Percentiles rank a stretch among this genome's conserved stretches.
Conservation (phyloP, 495 filamentous ascomycete species). For the Penicillium antarcticum region DNA sequence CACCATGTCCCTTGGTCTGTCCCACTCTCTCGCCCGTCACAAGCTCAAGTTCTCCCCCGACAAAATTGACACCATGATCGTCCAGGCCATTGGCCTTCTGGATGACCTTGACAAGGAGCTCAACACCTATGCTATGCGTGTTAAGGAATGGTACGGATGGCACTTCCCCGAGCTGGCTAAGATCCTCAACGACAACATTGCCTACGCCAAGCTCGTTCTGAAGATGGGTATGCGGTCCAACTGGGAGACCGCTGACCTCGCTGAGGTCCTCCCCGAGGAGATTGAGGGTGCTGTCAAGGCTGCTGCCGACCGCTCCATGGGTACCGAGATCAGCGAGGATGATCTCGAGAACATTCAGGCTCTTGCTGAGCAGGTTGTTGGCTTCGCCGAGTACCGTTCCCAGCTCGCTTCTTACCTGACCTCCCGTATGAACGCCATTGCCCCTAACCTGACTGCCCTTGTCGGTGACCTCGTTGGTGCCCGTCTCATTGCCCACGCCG, state of each 20-base stretch:
- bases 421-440: conserved; percentile 93
- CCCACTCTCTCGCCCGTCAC: conserved; percentile 95
- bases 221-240: conserved; percentile 84
- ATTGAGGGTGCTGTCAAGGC: conserved; percentile 89
- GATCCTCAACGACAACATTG: conserved; percentile 97
- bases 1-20: conserved; percentile 92
- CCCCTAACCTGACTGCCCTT: conserved; percentile 90
- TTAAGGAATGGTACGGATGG: conserved; percentile 99
- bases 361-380: conserved; percentile 89
- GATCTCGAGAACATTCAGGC: conserved; percentile 88
- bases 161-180: conserved; percentile 97
- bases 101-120: conserved; percentile 98
- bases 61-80: conserved; percentile 99
- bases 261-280: conserved; percentile 93
- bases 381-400: conserved; percentile 82
- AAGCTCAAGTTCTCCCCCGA: conserved; percentile 98
- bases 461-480: conserved; percentile 95
- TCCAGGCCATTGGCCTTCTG: conserved; percentile 89
- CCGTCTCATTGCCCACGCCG: conserved; percentile 91
- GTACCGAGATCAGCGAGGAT: conserved; percentile 87
- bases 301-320: conserved; percentile 95
- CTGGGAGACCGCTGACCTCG: conserved; percentile 71
- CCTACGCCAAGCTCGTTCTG: conserved; percentile 83
- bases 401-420: conserved; percentile 86
- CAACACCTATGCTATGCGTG: conserved; percentile 97